These are phyloP conservation scores for Colletotrichum sp. DNA, from an alignment of 2,329 filamentous ascomycete species.

Conservation along the genomic window DNA sequence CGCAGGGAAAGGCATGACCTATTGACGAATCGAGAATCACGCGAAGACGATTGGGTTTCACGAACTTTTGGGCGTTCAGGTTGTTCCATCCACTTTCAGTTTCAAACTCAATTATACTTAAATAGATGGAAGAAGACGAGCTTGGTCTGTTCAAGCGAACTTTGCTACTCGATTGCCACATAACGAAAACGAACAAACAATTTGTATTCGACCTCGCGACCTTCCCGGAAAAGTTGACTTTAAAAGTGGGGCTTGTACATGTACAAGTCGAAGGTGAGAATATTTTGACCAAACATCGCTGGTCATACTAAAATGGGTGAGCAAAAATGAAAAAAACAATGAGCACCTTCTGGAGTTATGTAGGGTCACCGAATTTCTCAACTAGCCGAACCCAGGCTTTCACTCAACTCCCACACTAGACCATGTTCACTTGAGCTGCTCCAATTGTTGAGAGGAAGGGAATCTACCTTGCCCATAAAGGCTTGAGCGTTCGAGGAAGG, in stretches of 20 bases:
- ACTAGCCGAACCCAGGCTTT: not conserved
- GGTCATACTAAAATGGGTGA: accelerated
- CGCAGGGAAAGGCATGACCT: not conserved
- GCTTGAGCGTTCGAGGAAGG: not conserved
- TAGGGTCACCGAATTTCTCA: not conserved
- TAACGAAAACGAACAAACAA: not conserved
- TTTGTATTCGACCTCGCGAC: not conserved
- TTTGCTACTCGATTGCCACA: not conserved
- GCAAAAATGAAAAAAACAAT: not conserved
- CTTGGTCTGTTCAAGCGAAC: not conserved
- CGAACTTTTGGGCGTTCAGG: not conserved
- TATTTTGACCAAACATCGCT: not conserved
- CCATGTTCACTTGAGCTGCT: not conserved
- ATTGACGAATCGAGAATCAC: not conserved
- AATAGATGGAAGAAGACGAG: not conserved
- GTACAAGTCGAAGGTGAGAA: not conserved
- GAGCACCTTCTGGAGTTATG: not conserved
- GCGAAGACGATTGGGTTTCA: not conserved
- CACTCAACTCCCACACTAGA: not conserved
- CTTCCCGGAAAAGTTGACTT: not conserved
- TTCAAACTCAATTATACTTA: not conserved
- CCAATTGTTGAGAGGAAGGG: not conserved
- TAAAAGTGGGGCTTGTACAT: not conserved
- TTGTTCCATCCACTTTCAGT: not conserved
- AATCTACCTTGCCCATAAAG: not conserved